Percentiles rank a stretch among this genome's conserved stretches.
phyloP scores from a whole-genome alignment of 768 basidiomycete genomes.

The Clathrus columnatus region DNA sequence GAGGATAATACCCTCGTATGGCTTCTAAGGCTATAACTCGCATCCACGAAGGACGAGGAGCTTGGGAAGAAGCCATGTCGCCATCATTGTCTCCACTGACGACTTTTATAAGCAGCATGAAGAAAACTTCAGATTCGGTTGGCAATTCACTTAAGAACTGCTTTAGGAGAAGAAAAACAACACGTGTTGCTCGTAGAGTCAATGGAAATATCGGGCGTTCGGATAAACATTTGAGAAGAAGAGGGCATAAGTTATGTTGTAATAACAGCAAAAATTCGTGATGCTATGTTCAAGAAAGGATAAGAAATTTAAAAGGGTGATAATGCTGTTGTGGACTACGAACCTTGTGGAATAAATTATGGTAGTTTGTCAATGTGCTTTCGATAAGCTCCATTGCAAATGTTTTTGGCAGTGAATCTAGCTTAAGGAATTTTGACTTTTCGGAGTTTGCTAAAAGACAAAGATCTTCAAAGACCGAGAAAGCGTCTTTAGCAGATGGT shows the following conservation, averaged over 20 bases:
- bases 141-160: constrained; percentile 77
- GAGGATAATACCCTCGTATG: constrained; percentile 57
- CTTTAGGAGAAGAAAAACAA: constrained; percentile 88
- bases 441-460: constrained; percentile 82
- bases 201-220: constrained; percentile 80
- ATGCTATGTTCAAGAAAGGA: constrained; percentile 40
- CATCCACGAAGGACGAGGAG: constrained; percentile 67
- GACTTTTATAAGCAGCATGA: constrained; percentile 41
- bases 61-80: constrained; percentile 15
- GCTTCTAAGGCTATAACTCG: constrained; percentile 89
- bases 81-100: constrained; percentile 29
- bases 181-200: constrained; percentile 83
- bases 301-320: background rate
- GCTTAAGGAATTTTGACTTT: constrained; percentile 70
- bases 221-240: constrained; percentile 78
- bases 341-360: constrained; percentile 76
- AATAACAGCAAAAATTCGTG: constrained; percentile 79
- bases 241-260: constrained; percentile 80
- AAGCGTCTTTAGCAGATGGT: constrained; percentile 77
- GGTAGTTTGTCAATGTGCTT: constrained; percentile 90
- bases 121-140: constrained; percentile 81
- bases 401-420: constrained; percentile 80
- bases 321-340: constrained; percentile 11
- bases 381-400: constrained; percentile 97
- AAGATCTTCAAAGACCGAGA: constrained; percentile 84